Evolutionary conservation across 768 basidiomycete species (phyloP).

Genomic region (Sistotremastrum niveocremeum): DNA sequence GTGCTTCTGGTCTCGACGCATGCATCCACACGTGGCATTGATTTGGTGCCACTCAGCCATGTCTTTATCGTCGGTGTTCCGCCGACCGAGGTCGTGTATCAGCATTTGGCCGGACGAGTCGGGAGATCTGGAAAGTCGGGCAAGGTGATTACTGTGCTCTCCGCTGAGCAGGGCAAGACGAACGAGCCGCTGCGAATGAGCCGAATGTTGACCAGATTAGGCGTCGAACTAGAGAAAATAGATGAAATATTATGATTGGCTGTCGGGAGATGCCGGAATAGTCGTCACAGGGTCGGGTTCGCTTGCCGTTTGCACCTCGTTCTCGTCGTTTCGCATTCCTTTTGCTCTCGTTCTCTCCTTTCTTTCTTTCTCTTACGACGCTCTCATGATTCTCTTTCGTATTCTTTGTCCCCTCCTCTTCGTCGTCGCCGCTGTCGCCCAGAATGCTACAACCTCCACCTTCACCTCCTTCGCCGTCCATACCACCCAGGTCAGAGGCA

Average conservation of each 20-base stretch:
- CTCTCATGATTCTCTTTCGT: slow-evolving; percentile 1
- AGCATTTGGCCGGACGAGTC: slow-evolving; percentile 64
- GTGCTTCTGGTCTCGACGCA: slow-evolving; percentile 62
- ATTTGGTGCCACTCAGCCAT: slow-evolving; percentile 56
- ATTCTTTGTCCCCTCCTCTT: background rate
- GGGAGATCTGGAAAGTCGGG: slow-evolving; percentile 56
- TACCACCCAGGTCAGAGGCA: slow-evolving; percentile 24
- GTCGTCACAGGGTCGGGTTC: too few species aligned
- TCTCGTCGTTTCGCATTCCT: background rate
- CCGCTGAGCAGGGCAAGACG: slow-evolving; percentile 3
- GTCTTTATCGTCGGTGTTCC: slow-evolving; percentile 61
- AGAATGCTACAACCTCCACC: slow-evolving; percentile 25
- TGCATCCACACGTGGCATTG: slow-evolving; percentile 60
- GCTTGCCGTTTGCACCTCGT: too few species aligned
- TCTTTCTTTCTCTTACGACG: slow-evolving; percentile 2
- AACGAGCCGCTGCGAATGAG: background rate
- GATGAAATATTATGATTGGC: too few species aligned
- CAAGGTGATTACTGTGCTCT: slow-evolving; percentile 52
- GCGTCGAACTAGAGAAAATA: background rate
- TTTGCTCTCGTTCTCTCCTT: slow-evolving; percentile 8
- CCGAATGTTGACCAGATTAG: background rate
- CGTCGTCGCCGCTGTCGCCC: background rate
- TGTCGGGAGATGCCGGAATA: too few species aligned
- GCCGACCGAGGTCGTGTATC: slow-evolving; percentile 38
- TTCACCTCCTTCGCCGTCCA: slow-evolving; percentile 34